Conservation (phyloP, 2,329 filamentous ascomycete genomes). For the Escovopsis sp. region DNA sequence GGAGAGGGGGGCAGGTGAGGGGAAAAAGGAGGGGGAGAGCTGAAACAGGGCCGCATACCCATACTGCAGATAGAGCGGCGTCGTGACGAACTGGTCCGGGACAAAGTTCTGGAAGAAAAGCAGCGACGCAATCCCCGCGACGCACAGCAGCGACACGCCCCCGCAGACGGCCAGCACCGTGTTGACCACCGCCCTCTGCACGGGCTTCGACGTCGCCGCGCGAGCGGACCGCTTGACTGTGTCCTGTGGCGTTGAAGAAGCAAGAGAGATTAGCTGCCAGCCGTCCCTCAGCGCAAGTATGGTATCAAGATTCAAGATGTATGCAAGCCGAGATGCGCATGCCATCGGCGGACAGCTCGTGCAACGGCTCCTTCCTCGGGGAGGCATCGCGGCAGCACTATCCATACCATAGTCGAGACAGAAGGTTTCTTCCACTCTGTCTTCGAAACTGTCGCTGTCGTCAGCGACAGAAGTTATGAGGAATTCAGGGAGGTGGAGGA, state of each 20-base stretch:
- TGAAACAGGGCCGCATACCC: conserved; percentile 24
- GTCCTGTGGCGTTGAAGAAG: conserved; percentile 14
- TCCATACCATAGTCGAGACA: too few relatives aligned
- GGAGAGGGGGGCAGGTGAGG: neutral
- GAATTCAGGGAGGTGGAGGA: too few relatives aligned
- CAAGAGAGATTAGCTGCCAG: neutral
- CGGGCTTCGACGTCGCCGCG: conserved; percentile 32
- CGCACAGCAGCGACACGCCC: conserved; percentile 27
- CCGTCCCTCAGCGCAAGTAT: too few relatives aligned
- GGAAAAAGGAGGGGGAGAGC: neutral
- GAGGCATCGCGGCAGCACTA: too few relatives aligned
- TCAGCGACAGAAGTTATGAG: too few relatives aligned
- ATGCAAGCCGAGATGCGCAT: too few relatives aligned
- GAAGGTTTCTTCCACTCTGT: too few relatives aligned
- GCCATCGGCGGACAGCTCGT: too few relatives aligned
- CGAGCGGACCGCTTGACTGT: conserved; percentile 20
- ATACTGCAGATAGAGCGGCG: conserved; percentile 43
- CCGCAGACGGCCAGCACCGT: conserved; percentile 27
- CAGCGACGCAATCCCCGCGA: conserved; percentile 33
- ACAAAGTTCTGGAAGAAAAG: conserved; percentile 42
- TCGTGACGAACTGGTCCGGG: conserved; percentile 35
- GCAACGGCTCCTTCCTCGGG: too few relatives aligned
- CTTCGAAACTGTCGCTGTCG: too few relatives aligned
- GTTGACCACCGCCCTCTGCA: conserved; percentile 34
- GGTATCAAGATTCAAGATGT: too few relatives aligned